These are phyloP conservation scores for Scytalidium sp. DNA, from an alignment of 2,329 filamentous ascomycete genomes.

Conservation along the genomic window DNA sequence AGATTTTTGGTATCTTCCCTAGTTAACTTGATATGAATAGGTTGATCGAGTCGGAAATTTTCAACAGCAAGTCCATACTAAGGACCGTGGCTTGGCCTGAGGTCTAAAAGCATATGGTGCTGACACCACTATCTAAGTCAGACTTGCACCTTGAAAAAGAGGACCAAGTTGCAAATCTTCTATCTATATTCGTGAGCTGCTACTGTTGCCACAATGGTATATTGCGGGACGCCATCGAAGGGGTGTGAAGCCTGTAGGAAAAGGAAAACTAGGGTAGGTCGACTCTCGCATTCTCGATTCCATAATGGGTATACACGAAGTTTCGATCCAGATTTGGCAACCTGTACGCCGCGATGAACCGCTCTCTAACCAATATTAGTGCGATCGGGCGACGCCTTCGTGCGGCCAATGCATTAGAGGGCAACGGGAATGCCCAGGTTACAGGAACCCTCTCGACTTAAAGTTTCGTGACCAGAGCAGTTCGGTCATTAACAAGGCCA, in stretches of 20 bases:
- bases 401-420: conserved; percentile 52
- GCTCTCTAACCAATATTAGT: background rate
- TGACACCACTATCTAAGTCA: no score
- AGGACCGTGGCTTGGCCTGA: no score
- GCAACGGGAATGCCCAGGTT: conserved; percentile 47
- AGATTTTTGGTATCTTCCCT: background rate
- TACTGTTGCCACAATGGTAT: conserved; percentile 10
- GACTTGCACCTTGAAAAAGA: background rate
- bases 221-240: conserved; percentile 16
- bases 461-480: conserved; percentile 55
- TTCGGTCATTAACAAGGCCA: conserved; percentile 49
- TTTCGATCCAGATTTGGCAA: background rate
- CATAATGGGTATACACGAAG: background rate
- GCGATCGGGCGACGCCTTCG: conserved; percentile 31
- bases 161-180: background rate
- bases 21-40: background rate
- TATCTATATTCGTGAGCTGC: background rate
- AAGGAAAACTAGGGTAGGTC: conserved; percentile 15
- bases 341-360: background rate
- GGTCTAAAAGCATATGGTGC: no score
- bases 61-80: background rate
- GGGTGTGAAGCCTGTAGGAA: conserved; percentile 13
- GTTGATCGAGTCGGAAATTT: background rate
- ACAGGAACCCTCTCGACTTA: conserved; percentile 51
- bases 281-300: background rate